These are phyloP conservation scores for Silene conica DNA, from an alignment of 148 eudicot species.

Conservation along the genomic window DNA sequence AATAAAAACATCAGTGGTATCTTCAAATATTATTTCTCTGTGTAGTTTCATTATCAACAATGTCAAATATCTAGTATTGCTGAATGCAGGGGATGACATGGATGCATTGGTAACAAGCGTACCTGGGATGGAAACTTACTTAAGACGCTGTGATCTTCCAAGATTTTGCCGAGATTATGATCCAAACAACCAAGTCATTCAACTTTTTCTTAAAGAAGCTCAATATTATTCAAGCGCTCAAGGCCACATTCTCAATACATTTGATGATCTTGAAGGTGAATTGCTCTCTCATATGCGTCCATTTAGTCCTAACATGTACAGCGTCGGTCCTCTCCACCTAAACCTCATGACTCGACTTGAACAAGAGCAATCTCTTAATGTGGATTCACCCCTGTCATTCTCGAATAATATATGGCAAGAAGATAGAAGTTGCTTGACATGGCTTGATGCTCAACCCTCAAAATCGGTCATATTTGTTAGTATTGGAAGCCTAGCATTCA, in stretches of 20 bases:
- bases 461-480: conserved; percentile 36
- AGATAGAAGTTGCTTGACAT: conserved; percentile 29
- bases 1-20: too few relatives aligned
- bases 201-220: conserved; percentile 16
- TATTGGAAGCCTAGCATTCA: conserved; percentile 30
- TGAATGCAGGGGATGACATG: conserved; percentile 18
- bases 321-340: conserved; percentile 33
- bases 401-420: conserved; percentile 26
- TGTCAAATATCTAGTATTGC: not conserved
- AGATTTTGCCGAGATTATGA: conserved; percentile 26
- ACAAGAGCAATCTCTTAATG: not conserved
- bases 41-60: not conserved
- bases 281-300: conserved; percentile 19
- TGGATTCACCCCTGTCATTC: not conserved
- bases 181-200: conserved; percentile 1
- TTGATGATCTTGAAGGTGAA: conserved; percentile 30
- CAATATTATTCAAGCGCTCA: conserved; percentile 24
- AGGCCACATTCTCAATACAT: conserved; percentile 36
- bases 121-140: conserved; percentile 29
- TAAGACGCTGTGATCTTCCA: conserved; percentile 36
- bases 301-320: conserved; percentile 27
- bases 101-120: conserved; percentile 26
- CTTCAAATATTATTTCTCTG: too few relatives aligned
- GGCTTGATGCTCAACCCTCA: conserved; percentile 33
- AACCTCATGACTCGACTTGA: conserved; percentile 14